Base-by-base conservation (phyloP, 352 stramenopile species). In the Globisporangium nunn region DNA sequence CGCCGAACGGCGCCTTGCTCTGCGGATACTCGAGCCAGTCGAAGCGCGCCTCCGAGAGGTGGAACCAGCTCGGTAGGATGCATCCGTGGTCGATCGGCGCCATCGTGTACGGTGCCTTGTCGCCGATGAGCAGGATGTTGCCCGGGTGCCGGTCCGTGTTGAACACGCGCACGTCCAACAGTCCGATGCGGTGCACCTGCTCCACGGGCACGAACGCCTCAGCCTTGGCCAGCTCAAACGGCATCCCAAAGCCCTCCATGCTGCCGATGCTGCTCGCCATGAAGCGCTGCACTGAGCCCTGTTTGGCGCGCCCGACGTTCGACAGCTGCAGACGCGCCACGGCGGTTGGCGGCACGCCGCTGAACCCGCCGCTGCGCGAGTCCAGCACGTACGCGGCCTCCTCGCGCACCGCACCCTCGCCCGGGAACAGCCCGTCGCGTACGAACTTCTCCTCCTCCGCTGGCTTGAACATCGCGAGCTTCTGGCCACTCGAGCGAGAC, bases 71-170 rank as follows among this genome's bases (percentile, higher is more conserved):
- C n/a, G 75, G 75, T 1, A 91, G 65, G 52, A 88, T 88, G 60
- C 77, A 91, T 7, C 83, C 83, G 51, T 90, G 77, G 50, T 89
- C 83, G 47, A 88, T 89, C 7, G 79, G 78, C 5, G 80, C 73
- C 79, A 91, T 93, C 0, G 77, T 88, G 64, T 84, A 91, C 52
- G 77, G 80, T 35, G 85, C 74, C 57, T 78, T 85, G 29, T 91
- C 82, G 5, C 78, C 79, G 18, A 89, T 89, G 12, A 91, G 70
- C 47, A 90, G 57, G 18, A 91, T 90, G 50, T 89, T 93, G 41
- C 86, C 86, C 6, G 81, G 72, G 50, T 96, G 85, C 10, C 87
- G 81, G 57, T 96, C 86, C 17, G 78, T 91, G 56, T 96, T 96
- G 66, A 93, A 92, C 33, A 95, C 67, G 2, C 87, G 78, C 14